Percentiles rank a stretch among this genome's conserved stretches.
Evolutionary conservation across 306 rosid genomes (phyloP).

Genomic region (Amphicarpaea edgeworthii): DNA sequence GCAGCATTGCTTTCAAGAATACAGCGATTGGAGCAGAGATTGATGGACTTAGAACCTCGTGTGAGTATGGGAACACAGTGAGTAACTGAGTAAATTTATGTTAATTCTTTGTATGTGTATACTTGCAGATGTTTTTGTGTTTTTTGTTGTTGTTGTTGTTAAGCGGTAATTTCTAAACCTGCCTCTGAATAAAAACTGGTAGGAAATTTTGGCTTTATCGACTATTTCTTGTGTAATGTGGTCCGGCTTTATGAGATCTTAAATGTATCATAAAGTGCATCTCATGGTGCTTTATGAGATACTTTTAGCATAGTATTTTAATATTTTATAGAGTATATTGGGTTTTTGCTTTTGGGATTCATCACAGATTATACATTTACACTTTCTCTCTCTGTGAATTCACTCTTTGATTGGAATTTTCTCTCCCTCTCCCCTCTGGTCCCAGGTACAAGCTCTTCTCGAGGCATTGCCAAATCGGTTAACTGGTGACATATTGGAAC

Average conservation of each 20-base stretch:
- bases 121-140: conserved; percentile 19
- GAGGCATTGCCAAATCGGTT: conserved; percentile 88
- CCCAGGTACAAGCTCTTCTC: conserved; percentile 85
- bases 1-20: conserved; percentile 94
- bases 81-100: conserved; percentile 68
- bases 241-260: conserved; percentile 30
- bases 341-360: conserved; percentile 25
- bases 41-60: conserved; percentile 93
- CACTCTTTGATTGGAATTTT: conserved; percentile 32
- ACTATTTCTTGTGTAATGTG: conserved; percentile 8
- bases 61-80: conserved; percentile 93
- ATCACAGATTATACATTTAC: conserved; percentile 22
- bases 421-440: conserved; percentile 24
- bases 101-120: conserved; percentile 11
- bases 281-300: conserved; percentile 12
- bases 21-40: conserved; percentile 78
- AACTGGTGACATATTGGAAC: conserved; percentile 89
- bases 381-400: conserved; percentile 27
- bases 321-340: conserved; percentile 16
- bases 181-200: conserved; percentile 35
- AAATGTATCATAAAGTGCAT: conserved; percentile 16
- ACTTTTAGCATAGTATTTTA: conserved; percentile 14
- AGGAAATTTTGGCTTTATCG: conserved; percentile 26
- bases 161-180: conserved; percentile 31
- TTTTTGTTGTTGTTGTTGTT: conserved; percentile 8